These are phyloP conservation scores for Fusarium xylarioides DNA, from an alignment of 2,329 filamentous ascomycete species.

Conservation along the genomic window DNA sequence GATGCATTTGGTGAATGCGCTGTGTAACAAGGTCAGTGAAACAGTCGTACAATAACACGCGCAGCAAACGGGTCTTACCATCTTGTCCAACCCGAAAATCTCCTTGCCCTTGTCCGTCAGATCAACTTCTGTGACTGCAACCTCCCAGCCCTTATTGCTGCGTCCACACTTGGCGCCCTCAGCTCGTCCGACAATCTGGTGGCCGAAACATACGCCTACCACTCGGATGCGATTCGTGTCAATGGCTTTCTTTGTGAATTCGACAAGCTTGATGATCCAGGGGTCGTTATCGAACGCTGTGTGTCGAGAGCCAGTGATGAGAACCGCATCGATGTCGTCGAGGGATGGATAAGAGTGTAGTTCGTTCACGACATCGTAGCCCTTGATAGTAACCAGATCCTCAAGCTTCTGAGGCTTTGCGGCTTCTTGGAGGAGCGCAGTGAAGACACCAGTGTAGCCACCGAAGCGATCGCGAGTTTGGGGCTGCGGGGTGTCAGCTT, in stretches of 20 bases:
- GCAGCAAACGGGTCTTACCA: constrained; percentile 50
- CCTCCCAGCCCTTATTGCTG: constrained; percentile 55
- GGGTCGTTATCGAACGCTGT: constrained; percentile 54
- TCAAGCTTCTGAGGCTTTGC: constrained; percentile 56
- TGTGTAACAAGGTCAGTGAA: constrained; percentile 56
- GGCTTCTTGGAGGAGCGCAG: constrained; percentile 64
- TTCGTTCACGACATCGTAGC: constrained; percentile 75
- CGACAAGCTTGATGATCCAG: constrained; percentile 56
- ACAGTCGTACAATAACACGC: constrained; percentile 64
- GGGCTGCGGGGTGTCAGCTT: constrained; percentile 82
- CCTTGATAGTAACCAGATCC: constrained; percentile 65
- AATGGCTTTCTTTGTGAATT: constrained; percentile 49
- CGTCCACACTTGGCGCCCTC: constrained; percentile 50
- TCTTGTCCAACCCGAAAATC: constrained; percentile 50
- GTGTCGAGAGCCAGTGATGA: constrained; percentile 79
- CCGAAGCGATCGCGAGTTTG: constrained; percentile 71
- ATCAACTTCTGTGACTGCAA: constrained; percentile 53
- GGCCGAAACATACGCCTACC: constrained; percentile 59
- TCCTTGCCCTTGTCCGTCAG: constrained; percentile 52
- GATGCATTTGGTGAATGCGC: constrained; percentile 59
- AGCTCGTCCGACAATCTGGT: constrained; percentile 58
- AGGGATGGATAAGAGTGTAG: constrained; percentile 75
- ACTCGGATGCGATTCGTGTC: constrained; percentile 67
- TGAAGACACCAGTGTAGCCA: constrained; percentile 78
- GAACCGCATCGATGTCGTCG: constrained; percentile 79